These are phyloP conservation scores for Akanthomyces uredinophilus DNA, from an alignment of 2,329 filamentous ascomycete genomes.

Conservation along the genomic window DNA sequence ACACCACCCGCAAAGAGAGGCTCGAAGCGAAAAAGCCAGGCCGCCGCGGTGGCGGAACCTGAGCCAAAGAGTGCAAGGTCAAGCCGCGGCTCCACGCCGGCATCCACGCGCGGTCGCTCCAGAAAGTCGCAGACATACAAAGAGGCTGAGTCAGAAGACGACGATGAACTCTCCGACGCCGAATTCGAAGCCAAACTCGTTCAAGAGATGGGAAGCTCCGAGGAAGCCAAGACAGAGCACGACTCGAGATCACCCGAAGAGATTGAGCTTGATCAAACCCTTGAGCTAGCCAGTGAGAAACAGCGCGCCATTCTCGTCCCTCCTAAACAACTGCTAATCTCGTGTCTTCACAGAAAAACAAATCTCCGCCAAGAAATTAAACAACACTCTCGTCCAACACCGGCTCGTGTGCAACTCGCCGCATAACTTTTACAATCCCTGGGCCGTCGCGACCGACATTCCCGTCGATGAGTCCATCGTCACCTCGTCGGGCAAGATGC, in stretches of 20 bases:
- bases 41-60: slow-evolving; percentile 28
- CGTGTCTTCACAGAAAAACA: slow-evolving; percentile 57
- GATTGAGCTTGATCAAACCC: slow-evolving; percentile 57
- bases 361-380: slow-evolving; percentile 84
- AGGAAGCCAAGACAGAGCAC: slow-evolving; percentile 30
- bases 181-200: slow-evolving; percentile 79
- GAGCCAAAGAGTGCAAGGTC: slow-evolving; percentile 67
- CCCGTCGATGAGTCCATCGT: slow-evolving; percentile 75
- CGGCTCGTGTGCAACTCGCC: slow-evolving; percentile 89
- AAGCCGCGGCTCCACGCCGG: slow-evolving; percentile 70
- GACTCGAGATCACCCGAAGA: slow-evolving; percentile 49
- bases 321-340: slow-evolving; percentile 19
- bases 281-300: slow-evolving; percentile 68
- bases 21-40: slow-evolving; percentile 29
- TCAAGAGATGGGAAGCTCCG: slow-evolving; percentile 47
- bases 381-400: slow-evolving; percentile 88
- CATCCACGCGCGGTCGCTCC: slow-evolving; percentile 45
- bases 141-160: slow-evolving; percentile 54
- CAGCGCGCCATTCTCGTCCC: too few relatives aligned
- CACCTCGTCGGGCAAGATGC: slow-evolving; percentile 90
- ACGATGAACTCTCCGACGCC: slow-evolving; percentile 67
- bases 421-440: slow-evolving; percentile 95
- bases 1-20: slow-evolving; percentile 21
- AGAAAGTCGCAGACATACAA: slow-evolving; percentile 46
- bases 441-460: slow-evolving; percentile 54